A percentile compares a stretch with the other conserved stretches of the same genome.
Conservation (phyloP, 257 asterid species). For the Solanum pinnatisectum region DNA sequence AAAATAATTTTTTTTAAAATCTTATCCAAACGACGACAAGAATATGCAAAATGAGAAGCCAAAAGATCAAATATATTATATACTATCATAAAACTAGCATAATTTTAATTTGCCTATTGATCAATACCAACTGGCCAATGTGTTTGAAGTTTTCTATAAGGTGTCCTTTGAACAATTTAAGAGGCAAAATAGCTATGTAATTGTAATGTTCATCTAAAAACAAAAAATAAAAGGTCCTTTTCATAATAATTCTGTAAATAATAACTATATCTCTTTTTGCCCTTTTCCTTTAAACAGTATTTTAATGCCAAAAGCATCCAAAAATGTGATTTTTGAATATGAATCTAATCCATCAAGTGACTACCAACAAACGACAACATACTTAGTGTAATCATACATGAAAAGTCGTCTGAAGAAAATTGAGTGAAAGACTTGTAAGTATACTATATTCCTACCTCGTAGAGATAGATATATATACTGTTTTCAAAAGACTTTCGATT, state of each 20-base stretch:
- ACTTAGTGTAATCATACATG: neutral
- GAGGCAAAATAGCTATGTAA: neutral
- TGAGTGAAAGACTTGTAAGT: neutral
- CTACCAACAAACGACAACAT: accelerated
- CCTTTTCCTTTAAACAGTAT: neutral
- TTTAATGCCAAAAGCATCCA: neutral
- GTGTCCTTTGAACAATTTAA: neutral
- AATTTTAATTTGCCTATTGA: neutral
- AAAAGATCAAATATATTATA: neutral
- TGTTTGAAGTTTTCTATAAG: neutral
- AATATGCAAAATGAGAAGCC: neutral
- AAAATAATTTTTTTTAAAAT: accelerated
- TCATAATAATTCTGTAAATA: neutral
- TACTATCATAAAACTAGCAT: neutral
- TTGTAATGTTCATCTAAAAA: neutral
- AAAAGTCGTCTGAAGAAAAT: accelerated
- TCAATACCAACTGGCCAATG: neutral
- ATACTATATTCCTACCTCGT: neutral
- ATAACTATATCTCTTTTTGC: neutral
- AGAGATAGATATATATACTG: accelerated
- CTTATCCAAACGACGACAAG: neutral
- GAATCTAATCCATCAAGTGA: neutral
- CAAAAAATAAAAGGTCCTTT: neutral
- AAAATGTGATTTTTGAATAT: neutral
- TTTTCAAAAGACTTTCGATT: neutral